Evolutionary conservation across 1,284 basidiomycete species (phyloP).

Genomic region (Crepidotus sp.): DNA sequence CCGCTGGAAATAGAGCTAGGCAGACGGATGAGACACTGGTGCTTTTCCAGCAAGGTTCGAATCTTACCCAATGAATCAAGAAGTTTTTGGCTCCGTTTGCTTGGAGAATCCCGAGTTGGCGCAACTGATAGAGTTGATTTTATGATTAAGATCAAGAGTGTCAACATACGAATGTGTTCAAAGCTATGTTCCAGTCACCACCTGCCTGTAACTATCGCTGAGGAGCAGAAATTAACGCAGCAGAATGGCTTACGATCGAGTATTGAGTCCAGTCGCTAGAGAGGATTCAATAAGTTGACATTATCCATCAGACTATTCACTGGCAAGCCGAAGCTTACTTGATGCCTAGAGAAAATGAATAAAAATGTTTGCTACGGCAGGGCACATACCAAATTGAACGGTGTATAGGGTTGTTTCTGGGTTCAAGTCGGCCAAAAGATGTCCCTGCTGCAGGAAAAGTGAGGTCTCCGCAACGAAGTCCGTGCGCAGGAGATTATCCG

Average conservation of each 20-base stretch:
- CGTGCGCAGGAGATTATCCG: constrained; percentile 16
- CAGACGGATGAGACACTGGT: neutral
- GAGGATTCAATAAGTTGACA: neutral
- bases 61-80: constrained; percentile 15
- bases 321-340: constrained; percentile 11
- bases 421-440: constrained; percentile 12
- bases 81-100: constrained; percentile 18
- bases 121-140: constrained; percentile 11
- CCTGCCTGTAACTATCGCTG: constrained; percentile 3
- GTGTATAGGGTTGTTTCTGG: constrained; percentile 17
- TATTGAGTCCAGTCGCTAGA: constrained; percentile 14
- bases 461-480: constrained; percentile 17
- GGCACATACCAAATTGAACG: constrained; percentile 10
- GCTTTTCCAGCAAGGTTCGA: neutral
- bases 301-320: neutral
- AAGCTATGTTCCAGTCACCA: constrained; percentile 15
- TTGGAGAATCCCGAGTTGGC: constrained; percentile 16
- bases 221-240: too few relatives aligned
- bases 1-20: constrained; percentile 9
- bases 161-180: constrained; percentile 11
- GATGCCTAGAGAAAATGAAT: constrained; percentile 6
- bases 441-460: constrained; percentile 17
- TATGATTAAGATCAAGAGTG: too few relatives aligned
- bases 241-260: neutral
- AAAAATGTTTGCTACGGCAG: neutral